Evolutionary conservation across 2,329 filamentous ascomycete genomes (phyloP).

Genomic region (Sporothrix curviconia): DNA sequence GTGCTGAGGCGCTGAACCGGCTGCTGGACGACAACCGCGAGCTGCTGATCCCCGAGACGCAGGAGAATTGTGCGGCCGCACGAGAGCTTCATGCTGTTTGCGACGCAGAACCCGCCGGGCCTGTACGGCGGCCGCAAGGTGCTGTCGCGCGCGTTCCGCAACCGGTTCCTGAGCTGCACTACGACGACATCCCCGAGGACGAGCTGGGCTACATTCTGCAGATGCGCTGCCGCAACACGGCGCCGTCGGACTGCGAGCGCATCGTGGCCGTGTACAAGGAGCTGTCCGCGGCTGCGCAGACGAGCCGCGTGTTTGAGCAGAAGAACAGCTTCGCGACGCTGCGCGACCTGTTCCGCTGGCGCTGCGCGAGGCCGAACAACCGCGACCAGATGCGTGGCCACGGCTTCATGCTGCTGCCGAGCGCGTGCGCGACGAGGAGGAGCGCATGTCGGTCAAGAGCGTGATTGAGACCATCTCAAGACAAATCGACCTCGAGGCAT

Average conservation of each 20-base stretch:
- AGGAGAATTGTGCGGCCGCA: conserved; percentile 89
- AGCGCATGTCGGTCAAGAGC: conserved; percentile 74
- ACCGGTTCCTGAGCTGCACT: conserved; percentile 93
- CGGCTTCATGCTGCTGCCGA: conserved; percentile 93
- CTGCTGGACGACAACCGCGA: conserved; percentile 95
- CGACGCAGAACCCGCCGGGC: conserved; percentile 93
- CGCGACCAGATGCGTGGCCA: conserved; percentile 84
- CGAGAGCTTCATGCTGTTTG: conserved; percentile 94
- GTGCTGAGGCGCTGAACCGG: conserved; percentile 90
- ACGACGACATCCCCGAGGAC: conserved; percentile 93
- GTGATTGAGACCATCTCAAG: conserved; percentile 90
- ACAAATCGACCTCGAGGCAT: conserved; percentile 72
- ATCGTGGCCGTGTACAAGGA: conserved; percentile 95
- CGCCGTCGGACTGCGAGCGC: conserved; percentile 81
- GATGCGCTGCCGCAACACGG: conserved; percentile 75
- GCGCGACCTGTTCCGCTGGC: conserved; percentile 94
- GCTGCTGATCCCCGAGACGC: conserved; percentile 90
- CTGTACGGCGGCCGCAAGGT: conserved; percentile 92
- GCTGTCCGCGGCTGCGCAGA: conserved; percentile 79
- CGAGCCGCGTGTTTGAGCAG: conserved; percentile 87
- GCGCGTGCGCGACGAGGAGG: conserved; percentile 84
- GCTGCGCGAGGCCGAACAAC: conserved; percentile 71
- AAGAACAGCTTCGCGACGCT: conserved; percentile 96
- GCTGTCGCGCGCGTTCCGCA: conserved; percentile 88
- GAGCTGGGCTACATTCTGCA: conserved; percentile 90